Conservation (phyloP, 495 filamentous ascomycete genomes). For the Hyphodiscus hymeniophilus region DNA sequence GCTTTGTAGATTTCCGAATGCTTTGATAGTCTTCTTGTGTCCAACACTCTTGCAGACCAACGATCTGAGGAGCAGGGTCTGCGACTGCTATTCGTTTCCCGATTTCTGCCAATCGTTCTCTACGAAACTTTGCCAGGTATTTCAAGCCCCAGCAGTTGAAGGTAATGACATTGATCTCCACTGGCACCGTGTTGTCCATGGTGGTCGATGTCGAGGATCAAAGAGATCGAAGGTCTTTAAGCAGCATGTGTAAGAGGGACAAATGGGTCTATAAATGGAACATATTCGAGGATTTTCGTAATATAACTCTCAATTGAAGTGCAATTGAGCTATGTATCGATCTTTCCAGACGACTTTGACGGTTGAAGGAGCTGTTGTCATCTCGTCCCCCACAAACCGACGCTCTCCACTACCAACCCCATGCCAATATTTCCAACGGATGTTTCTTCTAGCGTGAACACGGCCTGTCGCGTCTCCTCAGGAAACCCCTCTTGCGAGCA, state of each 20-base stretch:
- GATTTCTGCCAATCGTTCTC: slow-evolving; percentile 76
- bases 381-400: slow-evolving; percentile 2
- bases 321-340: neutral
- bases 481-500: neutral
- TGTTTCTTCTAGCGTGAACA: neutral
- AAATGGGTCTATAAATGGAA: slow-evolving; percentile 1
- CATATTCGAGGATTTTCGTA: neutral
- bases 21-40: slow-evolving; percentile 81
- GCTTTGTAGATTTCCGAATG: slow-evolving; percentile 65
- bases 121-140: slow-evolving; percentile 70
- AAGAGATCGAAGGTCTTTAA: too few relatives aligned
- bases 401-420: neutral
- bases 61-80: slow-evolving; percentile 69
- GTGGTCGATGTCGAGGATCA: neutral
- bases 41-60: slow-evolving; percentile 94
- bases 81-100: slow-evolving; percentile 62
- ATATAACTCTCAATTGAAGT: neutral
- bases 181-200: slow-evolving; percentile 28
- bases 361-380: slow-evolving; percentile 7
- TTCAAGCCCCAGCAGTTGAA: slow-evolving; percentile 97
- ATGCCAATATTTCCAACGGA: neutral
- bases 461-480: slow-evolving; percentile 7
- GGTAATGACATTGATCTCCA: slow-evolving; percentile 65
- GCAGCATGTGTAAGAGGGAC: neutral
- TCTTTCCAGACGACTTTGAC: neutral